Evolutionary conservation across 352 stramenopile genomes (phyloP).

Genomic region (Pythium pyrilobum): DNA sequence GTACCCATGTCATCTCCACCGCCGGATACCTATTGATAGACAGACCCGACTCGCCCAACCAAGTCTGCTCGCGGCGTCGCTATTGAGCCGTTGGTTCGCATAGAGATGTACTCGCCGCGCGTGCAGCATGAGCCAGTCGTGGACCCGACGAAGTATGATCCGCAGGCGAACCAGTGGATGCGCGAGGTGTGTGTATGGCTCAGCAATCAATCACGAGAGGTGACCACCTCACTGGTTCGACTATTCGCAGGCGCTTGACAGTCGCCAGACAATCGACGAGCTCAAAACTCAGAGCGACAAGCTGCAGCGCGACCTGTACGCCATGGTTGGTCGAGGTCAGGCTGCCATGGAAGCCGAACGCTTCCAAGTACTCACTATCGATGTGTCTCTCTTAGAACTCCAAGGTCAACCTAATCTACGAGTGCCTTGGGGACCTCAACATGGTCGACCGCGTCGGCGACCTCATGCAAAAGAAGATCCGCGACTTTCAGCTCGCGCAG

Average conservation of each 20-base stretch:
- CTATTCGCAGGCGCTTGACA: slow-evolving; percentile 38
- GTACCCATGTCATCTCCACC: slow-evolving; percentile 5
- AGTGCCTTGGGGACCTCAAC: slow-evolving; percentile 48
- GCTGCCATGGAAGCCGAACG: too few species aligned
- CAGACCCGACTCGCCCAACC: too few species aligned
- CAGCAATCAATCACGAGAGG: too few species aligned
- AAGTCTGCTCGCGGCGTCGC: too few species aligned
- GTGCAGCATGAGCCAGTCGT: slow-evolving; percentile 16
- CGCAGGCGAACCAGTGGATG: slow-evolving; percentile 55
- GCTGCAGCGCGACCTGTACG: slow-evolving; percentile 51
- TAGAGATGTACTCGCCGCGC: slow-evolving; percentile 39
- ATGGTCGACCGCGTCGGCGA: slow-evolving; percentile 47
- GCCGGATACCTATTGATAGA: slow-evolving; percentile 4
- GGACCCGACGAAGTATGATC: slow-evolving; percentile 47
- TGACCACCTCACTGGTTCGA: not conserved
- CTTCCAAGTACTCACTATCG: not conserved
- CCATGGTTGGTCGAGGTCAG: slow-evolving; percentile 23
- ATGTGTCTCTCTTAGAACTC: slow-evolving; percentile 32
- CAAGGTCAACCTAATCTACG: slow-evolving; percentile 53
- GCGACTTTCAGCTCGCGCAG: slow-evolving; percentile 38
- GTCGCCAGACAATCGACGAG: slow-evolving; percentile 40
- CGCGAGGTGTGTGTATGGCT: too few species aligned
- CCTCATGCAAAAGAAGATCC: slow-evolving; percentile 62
- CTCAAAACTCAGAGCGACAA: slow-evolving; percentile 54
- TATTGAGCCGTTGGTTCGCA: too few species aligned